phyloP scores from a whole-genome alignment of 495 filamentous ascomycete species.

The Aspergillus hancockii region DNA sequence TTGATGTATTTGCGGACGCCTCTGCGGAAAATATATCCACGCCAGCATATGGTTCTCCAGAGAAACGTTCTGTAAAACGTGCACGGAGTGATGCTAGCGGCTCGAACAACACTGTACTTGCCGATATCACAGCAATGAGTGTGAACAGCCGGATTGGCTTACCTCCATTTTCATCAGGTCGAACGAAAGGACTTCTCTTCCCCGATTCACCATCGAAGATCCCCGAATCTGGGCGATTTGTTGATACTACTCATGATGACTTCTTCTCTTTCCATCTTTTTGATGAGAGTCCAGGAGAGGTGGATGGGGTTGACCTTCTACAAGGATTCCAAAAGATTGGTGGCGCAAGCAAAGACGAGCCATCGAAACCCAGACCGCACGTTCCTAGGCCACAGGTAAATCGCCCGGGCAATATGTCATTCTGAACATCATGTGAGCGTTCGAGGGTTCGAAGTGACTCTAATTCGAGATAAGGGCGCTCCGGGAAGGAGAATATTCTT shows the following conservation, averaged over 20 bases:
- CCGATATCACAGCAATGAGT: conserved; percentile 61
- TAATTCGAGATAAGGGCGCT: not conserved
- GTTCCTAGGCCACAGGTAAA: conserved; percentile 41
- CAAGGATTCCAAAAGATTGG: conserved; percentile 92
- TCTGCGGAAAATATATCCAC: conserved; percentile 49
- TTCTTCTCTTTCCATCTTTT: conserved; percentile 62
- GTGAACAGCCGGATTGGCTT: conserved; percentile 51
- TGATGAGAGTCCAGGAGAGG: conserved; percentile 62
- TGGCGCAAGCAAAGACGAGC: conserved; percentile 40
- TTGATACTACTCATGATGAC: conserved; percentile 58
- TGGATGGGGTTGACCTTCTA: conserved; percentile 76
- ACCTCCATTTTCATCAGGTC: conserved; percentile 29
- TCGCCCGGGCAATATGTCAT: conserved; percentile 45
- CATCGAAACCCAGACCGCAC: conserved; percentile 28
- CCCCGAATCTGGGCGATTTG: conserved; percentile 56
- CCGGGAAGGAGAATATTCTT: not conserved
- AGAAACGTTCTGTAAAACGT: conserved; percentile 71
- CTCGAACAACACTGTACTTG: conserved; percentile 53
- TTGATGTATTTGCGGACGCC: conserved; percentile 74
- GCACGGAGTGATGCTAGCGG: conserved; percentile 55
- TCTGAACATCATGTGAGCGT: conserved; percentile 27
- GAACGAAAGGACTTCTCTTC: conserved; percentile 45
- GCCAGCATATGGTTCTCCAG: conserved; percentile 67
- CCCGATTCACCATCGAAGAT: conserved; percentile 49
- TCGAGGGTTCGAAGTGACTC: not conserved